These are phyloP conservation scores for Trypanosoma rangeli DNA, from an alignment of 208 protist species.

Conservation along the genomic window DNA sequence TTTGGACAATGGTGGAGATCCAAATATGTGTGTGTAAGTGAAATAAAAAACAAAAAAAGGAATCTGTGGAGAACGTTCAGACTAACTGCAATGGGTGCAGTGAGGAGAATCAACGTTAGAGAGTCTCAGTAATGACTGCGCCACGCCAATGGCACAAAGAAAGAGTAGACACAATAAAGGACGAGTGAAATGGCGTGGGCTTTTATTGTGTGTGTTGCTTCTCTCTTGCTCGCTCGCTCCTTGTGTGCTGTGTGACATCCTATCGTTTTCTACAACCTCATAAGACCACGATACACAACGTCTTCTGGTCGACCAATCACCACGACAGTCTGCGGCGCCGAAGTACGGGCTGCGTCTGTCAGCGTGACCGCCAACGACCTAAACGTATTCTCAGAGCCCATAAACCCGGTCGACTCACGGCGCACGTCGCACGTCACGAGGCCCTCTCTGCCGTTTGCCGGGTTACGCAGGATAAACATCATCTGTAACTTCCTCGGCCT, in stretches of 20 bases:
- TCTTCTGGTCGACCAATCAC: slow-evolving; percentile 86
- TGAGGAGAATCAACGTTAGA: background rate
- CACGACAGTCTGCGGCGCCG: slow-evolving; percentile 64
- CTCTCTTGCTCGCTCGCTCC: background rate
- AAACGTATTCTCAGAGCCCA: slow-evolving; percentile 75
- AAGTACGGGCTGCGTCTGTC: slow-evolving; percentile 41
- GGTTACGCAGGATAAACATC: slow-evolving; percentile 84
- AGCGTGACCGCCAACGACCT: slow-evolving; percentile 79
- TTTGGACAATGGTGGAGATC: too few relatives aligned
- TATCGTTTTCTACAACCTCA: slow-evolving; percentile 29
- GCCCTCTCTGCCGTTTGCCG: slow-evolving; percentile 60
- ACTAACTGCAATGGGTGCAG: background rate
- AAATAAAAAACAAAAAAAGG: background rate
- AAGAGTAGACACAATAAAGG: background rate
- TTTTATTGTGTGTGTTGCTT: background rate
- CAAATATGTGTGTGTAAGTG: too few relatives aligned
- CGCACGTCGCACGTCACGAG: slow-evolving; percentile 83
- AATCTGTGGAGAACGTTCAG: background rate
- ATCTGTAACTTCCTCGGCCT: slow-evolving; percentile 84
- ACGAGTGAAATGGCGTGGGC: background rate
- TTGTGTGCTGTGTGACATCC: background rate
- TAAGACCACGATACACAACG: slow-evolving; percentile 64
- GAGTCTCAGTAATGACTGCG: background rate
- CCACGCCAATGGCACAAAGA: background rate
- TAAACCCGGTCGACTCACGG: slow-evolving; percentile 67